Base-by-base conservation (phyloP, 1,284 basidiomycete species). In the Melampsora abietis-canadensis region DNA sequence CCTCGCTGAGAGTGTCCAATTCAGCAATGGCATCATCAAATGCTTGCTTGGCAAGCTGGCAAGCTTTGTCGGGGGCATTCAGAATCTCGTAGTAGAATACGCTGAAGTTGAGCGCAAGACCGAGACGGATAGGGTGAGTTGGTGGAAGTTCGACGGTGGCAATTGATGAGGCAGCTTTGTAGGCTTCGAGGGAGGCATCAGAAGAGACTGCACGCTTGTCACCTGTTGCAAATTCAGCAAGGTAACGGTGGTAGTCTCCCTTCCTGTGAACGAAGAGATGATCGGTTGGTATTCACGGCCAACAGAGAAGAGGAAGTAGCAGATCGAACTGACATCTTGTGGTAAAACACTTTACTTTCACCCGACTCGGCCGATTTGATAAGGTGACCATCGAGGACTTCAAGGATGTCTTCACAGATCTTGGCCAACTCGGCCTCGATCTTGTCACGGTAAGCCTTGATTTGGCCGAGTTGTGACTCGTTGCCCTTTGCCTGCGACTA, bases 61-160 rank as follows among this genome's bases (percentile, higher is more conserved):
- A 82, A 60, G 83, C 83, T 77, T 82, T 82, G 81, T 84, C 83
- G 77, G 83, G 84, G 76, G 81, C 81, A 81, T 83, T 84, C 76
- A 84, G 81, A 77, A 84, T 83, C 79, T 84, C 84, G 81, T 84
- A 84, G 82, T 84, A 84, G 81, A 84, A 84, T 65, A 84, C 84
- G 64, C 82, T 83, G 80, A 84, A 84, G 83, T 84, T 84, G 76
- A 84, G 81, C 30, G 84, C 84, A 59, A 84, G 82, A 77, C 84
- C 84, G 61, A 84, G 81, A 63, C 81, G 83, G 79, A 84, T 84
- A 62, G 83, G 83, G 80, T 84, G 81, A 62, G 83, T 84, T 17
- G 83, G 83, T 57, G 83, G 81, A 37, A 84, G 80, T 80, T 84
- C 83, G 73, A 82, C 82, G 62, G 82, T 80, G 69, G 83, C 83